A percentile compares a stretch with the other conserved stretches of the same genome.
Evolutionary conservation across 2,329 filamentous ascomycete species (phyloP).

Genomic region (Pestalotiopsis sp.): DNA sequence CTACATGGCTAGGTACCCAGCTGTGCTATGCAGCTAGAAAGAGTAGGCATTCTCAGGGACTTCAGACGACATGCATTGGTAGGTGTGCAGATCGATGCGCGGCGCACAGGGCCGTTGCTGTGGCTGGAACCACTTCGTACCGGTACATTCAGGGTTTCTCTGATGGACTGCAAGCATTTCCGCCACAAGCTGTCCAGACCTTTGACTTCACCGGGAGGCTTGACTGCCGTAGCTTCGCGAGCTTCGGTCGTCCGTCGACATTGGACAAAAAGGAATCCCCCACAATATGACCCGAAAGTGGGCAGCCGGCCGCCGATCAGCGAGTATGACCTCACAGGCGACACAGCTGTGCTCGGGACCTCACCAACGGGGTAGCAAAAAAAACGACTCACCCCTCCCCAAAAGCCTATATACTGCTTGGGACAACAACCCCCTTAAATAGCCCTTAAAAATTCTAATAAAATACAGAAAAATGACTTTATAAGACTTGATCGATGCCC

Average conservation of each 20-base stretch:
- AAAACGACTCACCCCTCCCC: too few relatives aligned
- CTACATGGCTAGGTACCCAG: too few relatives aligned
- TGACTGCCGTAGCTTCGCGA: constrained; percentile 5
- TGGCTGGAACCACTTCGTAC: not conserved
- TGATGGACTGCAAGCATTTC: not conserved
- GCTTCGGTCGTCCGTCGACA: not conserved
- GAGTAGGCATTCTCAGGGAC: not conserved
- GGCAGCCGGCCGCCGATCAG: constrained; percentile 6
- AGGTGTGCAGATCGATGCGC: constrained; percentile 7
- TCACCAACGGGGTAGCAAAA: too few relatives aligned
- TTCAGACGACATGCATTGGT: not conserved
- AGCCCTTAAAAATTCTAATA: too few relatives aligned
- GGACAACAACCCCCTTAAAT: too few relatives aligned
- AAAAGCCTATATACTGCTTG: too few relatives aligned
- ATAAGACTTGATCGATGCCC: too few relatives aligned
- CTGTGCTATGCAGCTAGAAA: constrained; percentile 2
- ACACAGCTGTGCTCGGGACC: not conserved
- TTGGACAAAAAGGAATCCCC: not conserved
- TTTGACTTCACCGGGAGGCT: constrained; percentile 7
- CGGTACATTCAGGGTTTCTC: not conserved
- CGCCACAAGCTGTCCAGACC: constrained; percentile 13
- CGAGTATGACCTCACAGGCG: not conserved
- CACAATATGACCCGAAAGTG: not conserved
- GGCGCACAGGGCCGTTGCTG: not conserved
- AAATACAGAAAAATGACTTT: too few relatives aligned